These are phyloP conservation scores for Castanea crenata DNA, from an alignment of 306 rosid genomes.

Conservation along the genomic window DNA sequence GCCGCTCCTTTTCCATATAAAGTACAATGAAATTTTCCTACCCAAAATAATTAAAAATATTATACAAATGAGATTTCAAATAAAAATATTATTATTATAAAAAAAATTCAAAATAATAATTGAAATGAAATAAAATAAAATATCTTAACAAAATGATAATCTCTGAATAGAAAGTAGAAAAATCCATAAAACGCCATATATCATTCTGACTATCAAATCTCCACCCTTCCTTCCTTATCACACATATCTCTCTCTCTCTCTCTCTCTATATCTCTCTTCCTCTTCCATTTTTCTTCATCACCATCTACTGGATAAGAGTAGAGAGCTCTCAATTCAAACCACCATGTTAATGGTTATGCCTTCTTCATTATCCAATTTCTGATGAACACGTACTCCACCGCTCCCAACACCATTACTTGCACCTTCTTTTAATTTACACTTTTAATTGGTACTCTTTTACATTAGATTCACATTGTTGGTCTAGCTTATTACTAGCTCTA, in stretches of 20 bases:
- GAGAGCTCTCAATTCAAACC: constrained; percentile 2
- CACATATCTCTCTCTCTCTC: constrained; percentile 13
- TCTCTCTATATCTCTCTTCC: constrained; percentile 32
- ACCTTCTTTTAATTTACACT: not conserved
- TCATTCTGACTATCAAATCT: constrained; percentile 69
- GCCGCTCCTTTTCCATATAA: constrained; percentile 9
- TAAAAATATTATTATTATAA: too few species aligned
- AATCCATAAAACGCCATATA: constrained; percentile 46
- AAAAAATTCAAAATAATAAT: too few species aligned
- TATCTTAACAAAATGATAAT: constrained; percentile 20
- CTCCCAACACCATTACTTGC: constrained; percentile 7
- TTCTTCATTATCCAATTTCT: constrained; percentile 45
- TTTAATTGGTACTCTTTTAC: not conserved
- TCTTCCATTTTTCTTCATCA: constrained; percentile 6
- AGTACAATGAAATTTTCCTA: not conserved
- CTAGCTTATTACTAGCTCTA: not conserved
- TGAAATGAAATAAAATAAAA: not conserved
- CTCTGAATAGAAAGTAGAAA: constrained; percentile 11
- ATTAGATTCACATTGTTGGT: not conserved
- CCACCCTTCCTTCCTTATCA: constrained; percentile 99
- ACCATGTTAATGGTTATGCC: constrained; percentile 15
- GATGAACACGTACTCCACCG: constrained; percentile 21
- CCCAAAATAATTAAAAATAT: too few species aligned
- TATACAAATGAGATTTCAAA: too few species aligned
- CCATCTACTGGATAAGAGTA: constrained; percentile 25